Base-by-base conservation (phyloP, 2,329 filamentous ascomycete species). In the Trichophyton mentagrophytes region DNA sequence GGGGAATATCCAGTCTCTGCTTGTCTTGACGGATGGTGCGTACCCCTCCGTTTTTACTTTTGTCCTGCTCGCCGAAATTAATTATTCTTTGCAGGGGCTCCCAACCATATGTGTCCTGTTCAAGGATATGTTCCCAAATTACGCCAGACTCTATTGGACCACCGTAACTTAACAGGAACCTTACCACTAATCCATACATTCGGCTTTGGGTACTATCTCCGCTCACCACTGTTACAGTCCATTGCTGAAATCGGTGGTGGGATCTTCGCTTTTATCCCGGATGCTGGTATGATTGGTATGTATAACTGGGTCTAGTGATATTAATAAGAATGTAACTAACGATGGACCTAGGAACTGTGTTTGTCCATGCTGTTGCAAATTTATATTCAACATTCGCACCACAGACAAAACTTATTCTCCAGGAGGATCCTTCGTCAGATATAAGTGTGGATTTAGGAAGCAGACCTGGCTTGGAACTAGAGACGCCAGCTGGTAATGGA, bases 351-450 rank as follows among this genome's bases (percentile, higher is more conserved):
- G 80, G 62, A 2, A 85, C 83, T 2, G 81, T 83, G 2, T 85
- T 85, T 62, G 76, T 84, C 2, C 81, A 85, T 65, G 81, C 83
- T 1, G 76, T 85, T 1, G 82, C 83, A 17, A 84, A 85, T 64
- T 68, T 85, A 1, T 82, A 83, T 65, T 77, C 79, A 1, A 85
- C 82, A 0, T 84, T 78, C 63, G 82, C 82, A 1, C 79, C 73
- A 3, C 71, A 74, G 0, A 78, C 78, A 2, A 70, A 65, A 0
- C 68, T 85, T 1, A 70, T 69, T 1, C 62, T 85, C 20, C 70
- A 15, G 9, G 51, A 49, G 7, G 47, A 47, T 13, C 44, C 13
- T 15, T 65, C 0, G 78, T 30, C 53, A 15, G 11, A 20, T 13
- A 27, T 64, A 22, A 27, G 6, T 3, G 36, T 58, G 15, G 60